Evolutionary conservation across 1,284 basidiomycete genomes (phyloP), one percentile per base, ranked within the genome.

Genomic region (Puccinia horiana): DNA sequence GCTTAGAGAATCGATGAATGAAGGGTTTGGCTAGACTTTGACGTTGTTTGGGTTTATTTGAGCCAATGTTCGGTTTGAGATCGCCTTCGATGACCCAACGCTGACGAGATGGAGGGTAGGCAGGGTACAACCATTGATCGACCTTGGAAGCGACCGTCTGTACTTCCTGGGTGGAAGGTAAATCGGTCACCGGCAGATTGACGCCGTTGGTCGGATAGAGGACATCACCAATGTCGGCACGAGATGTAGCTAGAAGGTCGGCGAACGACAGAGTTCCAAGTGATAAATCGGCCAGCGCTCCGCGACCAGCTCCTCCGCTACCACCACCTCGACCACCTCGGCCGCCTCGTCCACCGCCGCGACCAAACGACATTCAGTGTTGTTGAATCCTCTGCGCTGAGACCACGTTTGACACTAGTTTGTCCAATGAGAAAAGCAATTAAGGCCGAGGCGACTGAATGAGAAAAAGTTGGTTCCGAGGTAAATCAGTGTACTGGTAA

Each of bases 1-100:
- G 76, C 67, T 61, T 63, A 8, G 76, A 77, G 44, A 77, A 65
- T 16, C 49, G 76, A 47, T 74, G 72, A 4, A 74, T 37, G 29
- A 74, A 74, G 61, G 58, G 56, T 26, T 47, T 77, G 35, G 61
- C 49, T 26, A 52, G 47, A 70, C 47, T 37, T 49, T 47, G 23
- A 6, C 49, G 65, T 79, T 70, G 63, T 12, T 67, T 70, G 26
- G 29, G 8, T 79, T 79, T 79, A 37, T 79, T 79, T 35, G 47
- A 74, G 20, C 72, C 47, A 54, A 74, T n/a, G 52, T 16, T 74
- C 3, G 72, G 52, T 54, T 74, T 74, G 35, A 67, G 44, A 9
- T 79, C 76, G 35, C 76, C 76, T 54, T 79, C 63, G 32, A 79
- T 49, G 23, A 69, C 44, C 76, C 76, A 79, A 32, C 35, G 47